Evolutionary conservation across 2,329 filamentous ascomycete species (phyloP).

Genomic region (Capronia americana): DNA sequence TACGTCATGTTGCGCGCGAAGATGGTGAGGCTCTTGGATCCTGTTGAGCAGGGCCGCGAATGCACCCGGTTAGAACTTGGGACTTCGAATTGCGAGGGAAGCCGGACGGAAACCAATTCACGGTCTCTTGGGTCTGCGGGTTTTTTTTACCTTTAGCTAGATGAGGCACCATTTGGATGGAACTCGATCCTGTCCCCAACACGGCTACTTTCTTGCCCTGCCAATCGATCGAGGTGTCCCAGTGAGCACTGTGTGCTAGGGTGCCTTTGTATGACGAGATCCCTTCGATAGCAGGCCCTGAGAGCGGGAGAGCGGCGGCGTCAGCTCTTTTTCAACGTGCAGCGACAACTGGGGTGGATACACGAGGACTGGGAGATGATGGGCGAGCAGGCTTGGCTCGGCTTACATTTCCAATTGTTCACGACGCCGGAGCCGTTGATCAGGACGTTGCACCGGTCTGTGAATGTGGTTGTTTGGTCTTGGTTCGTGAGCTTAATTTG

Average conservation of each 20-base stretch:
- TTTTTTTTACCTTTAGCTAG: conserved; percentile 34
- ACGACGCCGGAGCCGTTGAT: conserved; percentile 51
- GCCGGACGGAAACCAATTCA: too few relatives aligned
- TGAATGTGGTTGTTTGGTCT: conserved; percentile 21
- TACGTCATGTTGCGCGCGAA: conserved; percentile 41
- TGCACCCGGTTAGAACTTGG: not conserved
- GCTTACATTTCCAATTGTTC: conserved; percentile 44
- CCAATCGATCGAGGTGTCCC: conserved; percentile 53
- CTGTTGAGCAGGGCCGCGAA: not conserved
- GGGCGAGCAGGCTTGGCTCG: not conserved
- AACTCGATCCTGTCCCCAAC: conserved; percentile 69
- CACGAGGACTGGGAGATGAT: not conserved
- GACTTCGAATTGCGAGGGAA: not conserved
- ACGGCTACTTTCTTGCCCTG: conserved; percentile 66
- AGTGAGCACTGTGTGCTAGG: conserved; percentile 44
- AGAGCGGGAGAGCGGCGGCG: not conserved
- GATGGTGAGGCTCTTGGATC: conserved; percentile 41
- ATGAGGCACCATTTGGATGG: conserved; percentile 56
- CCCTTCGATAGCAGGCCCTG: conserved; percentile 50
- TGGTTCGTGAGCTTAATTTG: conserved; percentile 12
- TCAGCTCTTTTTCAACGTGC: not conserved
- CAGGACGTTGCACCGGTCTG: conserved; percentile 41
- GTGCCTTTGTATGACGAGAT: conserved; percentile 45
- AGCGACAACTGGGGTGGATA: too few relatives aligned
- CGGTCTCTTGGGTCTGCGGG: not conserved